Evolutionary conservation across 163 green algal species (phyloP).

Genomic region (Scenedesmus sp.): DNA sequence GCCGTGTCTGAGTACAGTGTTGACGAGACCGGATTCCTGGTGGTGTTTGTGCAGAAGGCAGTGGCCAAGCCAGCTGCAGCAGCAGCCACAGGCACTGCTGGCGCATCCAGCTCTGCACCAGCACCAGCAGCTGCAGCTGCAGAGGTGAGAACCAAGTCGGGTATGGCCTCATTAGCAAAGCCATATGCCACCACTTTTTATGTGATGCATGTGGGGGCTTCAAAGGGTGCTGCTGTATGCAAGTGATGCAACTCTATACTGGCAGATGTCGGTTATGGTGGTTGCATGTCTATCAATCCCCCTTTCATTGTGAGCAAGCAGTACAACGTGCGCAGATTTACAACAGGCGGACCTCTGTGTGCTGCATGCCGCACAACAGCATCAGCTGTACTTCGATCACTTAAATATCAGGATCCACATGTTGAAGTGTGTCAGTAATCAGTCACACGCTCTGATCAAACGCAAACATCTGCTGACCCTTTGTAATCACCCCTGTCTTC

Average conservation of each 20-base stretch:
- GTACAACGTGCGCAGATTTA: background rate
- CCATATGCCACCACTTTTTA: conserved; percentile 12
- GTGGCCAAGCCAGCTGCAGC: conserved; percentile 50
- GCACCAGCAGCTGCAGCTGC: conserved; percentile 21
- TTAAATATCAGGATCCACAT: too few species aligned
- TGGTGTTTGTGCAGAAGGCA: conserved; percentile 94
- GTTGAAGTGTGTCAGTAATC: too few species aligned
- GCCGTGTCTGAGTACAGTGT: conserved; percentile 85
- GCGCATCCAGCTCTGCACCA: conserved; percentile 33
- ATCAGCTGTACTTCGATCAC: too few species aligned
- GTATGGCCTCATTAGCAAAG: conserved; percentile 1
- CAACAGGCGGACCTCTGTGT: background rate
- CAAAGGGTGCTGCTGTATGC: background rate
- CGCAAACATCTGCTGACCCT: too few species aligned
- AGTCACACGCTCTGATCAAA: too few species aligned
- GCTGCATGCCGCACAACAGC: too few species aligned
- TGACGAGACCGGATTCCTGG: conserved; percentile 90
- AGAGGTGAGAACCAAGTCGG: conserved; percentile 25
- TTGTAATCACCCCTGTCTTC: too few species aligned
- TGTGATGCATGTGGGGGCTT: background rate
- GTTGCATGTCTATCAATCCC: too few species aligned
- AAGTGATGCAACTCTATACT: background rate
- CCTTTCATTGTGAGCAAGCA: too few species aligned
- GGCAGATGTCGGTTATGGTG: background rate
- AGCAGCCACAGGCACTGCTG: conserved; percentile 43